These are phyloP conservation scores for Saccharomyces hybrid DNA, from an alignment of 1,139 yeast species.

Conservation along the genomic window DNA sequence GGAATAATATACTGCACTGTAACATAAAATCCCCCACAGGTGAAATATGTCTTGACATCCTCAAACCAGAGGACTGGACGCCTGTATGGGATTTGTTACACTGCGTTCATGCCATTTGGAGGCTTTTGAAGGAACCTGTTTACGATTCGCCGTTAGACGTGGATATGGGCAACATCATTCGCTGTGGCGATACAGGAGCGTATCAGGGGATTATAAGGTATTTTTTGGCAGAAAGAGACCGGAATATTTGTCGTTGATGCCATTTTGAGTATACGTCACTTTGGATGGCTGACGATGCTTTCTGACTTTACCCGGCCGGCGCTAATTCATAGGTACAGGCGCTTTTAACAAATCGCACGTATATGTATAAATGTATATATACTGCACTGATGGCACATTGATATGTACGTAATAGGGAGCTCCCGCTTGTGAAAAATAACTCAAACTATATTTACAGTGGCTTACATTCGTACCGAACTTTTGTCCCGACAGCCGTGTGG, in stretches of 20 bases:
- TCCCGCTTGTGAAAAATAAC: not conserved
- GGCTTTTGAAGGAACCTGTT: conserved; percentile 68
- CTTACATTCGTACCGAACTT: not conserved
- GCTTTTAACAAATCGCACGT: not conserved
- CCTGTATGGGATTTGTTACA: conserved; percentile 82
- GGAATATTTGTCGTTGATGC: not conserved
- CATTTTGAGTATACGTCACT: not conserved
- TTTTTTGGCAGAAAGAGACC: conserved; percentile 34
- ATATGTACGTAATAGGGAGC: not conserved
- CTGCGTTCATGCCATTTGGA: conserved; percentile 62
- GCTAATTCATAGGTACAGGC: not conserved
- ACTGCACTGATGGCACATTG: not conserved
- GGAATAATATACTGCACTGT: conserved; percentile 60
- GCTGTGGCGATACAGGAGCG: conserved; percentile 48
- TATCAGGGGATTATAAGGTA: conserved; percentile 59
- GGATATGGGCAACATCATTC: conserved; percentile 69
- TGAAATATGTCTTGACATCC: conserved; percentile 77
- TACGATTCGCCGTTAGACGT: conserved; percentile 81
- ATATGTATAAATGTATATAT: not conserved
- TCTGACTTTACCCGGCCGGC: not conserved
- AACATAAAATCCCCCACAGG: conserved; percentile 65
- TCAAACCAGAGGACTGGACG: conserved; percentile 59
- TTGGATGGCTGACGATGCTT: not conserved
- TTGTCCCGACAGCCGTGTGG: not conserved
- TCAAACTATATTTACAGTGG: not conserved